Conservation (phyloP, 169 alveolate genomes). For the Plasmodium berghei region DNA sequence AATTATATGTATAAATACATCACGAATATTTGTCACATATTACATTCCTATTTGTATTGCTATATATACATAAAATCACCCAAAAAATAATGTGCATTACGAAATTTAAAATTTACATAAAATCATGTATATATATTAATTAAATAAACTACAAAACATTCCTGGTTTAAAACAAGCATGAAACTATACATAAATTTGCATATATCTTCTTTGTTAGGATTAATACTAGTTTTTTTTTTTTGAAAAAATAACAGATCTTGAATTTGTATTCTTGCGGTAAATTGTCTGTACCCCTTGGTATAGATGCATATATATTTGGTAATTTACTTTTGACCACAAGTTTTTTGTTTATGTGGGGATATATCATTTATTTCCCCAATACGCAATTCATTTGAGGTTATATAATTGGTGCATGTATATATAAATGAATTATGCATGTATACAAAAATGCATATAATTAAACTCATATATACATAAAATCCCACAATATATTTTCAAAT, state of each 20-base stretch:
- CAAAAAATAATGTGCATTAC: neutral
- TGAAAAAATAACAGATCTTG: neutral
- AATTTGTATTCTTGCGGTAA: neutral
- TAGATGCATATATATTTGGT: neutral
- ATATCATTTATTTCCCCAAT: neutral
- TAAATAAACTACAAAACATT: constrained; percentile 33
- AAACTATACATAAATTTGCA: constrained; percentile 18
- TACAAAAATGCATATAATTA: constrained; percentile 1
- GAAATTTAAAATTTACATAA: neutral
- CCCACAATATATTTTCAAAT: neutral
- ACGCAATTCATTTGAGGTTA: neutral
- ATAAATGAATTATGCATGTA: neutral
- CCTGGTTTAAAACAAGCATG: constrained; percentile 30
- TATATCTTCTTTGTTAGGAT: neutral
- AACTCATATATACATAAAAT: neutral
- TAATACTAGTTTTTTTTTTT: neutral
- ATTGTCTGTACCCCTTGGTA: too few species aligned
- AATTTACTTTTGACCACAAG: neutral
- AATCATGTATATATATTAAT: neutral
- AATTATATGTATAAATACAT: constrained; percentile 5
- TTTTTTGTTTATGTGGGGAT: neutral
- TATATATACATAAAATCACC: constrained; percentile 18
- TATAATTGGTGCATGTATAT: neutral
- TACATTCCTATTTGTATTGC: neutral
- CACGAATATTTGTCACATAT: constrained; percentile 5